Evolutionary conservation across 129 eudicot species (phyloP), one percentile per base, ranked within the genome.

Genomic region (Lactuca sativa): DNA sequence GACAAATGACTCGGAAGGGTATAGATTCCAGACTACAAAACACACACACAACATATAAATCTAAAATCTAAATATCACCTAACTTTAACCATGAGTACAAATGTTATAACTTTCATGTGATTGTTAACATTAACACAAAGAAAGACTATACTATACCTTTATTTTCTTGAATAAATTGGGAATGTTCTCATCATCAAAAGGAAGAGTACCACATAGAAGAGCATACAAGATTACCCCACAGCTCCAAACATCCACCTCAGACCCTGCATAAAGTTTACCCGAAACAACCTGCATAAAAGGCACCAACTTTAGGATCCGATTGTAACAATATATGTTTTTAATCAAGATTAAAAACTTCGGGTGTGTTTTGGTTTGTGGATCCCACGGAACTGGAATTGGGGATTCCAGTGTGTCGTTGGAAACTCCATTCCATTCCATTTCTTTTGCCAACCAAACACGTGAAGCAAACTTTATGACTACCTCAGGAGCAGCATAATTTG

Each of bases 401-500:
- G 30, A 25, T 25, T 25, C 30, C 30, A 25, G 2, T 25, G 30
- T 25, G 30, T 25, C 30, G 30, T 25, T 25, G 30, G 30, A 25
- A 25, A 25, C 2, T 25, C 30, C 30, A 25, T 25, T 25, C 30
- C 30, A 25, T 25, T 25, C 30, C 30, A 25, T 25, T 25, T 25
- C 30, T 25, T 1, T 25, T 25, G 30, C 30, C 30, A 25, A 25
- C 30, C 30, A 25, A 25, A 25, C 30, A 25, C 30, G 30, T 25
- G 30, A 25, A 25, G 30, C 30, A 25, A 25, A 25, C 30, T 41
- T n/a, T 14, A 10, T 13, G 33, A 40, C 11, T 70, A 90, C 97
- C 97, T 90, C 97, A 6, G 97, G 97, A 41, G 97, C 97, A 67
- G 95, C 97, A 72, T 90, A 90, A 73, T 90, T 90, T 21, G 97